Percentiles rank a stretch among this genome's conserved stretches.
Evolutionary conservation across 1,284 basidiomycete genomes (phyloP).

Genomic region (Melampsora larici-populina): DNA sequence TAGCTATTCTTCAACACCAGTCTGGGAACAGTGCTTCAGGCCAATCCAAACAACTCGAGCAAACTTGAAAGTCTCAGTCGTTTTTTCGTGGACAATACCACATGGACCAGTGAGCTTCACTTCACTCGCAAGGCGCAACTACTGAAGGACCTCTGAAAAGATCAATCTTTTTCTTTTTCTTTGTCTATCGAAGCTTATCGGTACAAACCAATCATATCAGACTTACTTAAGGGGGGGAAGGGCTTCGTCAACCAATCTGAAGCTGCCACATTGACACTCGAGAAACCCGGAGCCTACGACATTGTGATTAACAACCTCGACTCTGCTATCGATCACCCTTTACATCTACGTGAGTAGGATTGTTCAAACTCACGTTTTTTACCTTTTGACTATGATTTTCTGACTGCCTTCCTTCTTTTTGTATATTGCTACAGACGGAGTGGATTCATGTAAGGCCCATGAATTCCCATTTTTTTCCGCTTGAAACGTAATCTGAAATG

Average conservation of each 20-base stretch:
- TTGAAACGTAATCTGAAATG: not conserved
- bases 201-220: conserved; percentile 33
- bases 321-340: conserved; percentile 52
- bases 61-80: conserved; percentile 40
- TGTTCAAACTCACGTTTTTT: conserved; percentile 42
- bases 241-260: conserved; percentile 34
- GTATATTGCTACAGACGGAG: conserved; percentile 31
- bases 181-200: conserved; percentile 19
- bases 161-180: not conserved
- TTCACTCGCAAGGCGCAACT: not conserved
- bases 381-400: not conserved
- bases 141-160: not conserved
- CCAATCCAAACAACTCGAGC: conserved; percentile 19
- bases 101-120: conserved; percentile 35
- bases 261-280: conserved; percentile 36
- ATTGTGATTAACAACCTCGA: conserved; percentile 54
- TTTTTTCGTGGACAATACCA: conserved; percentile 43
- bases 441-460: conserved; percentile 29
- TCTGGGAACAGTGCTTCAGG: conserved; percentile 32
- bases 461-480: not conserved
- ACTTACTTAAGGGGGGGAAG: conserved; percentile 23
- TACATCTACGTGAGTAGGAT: conserved; percentile 50
- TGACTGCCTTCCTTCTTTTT: not conserved
- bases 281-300: conserved; percentile 28
- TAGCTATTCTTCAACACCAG: conserved; percentile 41